Percentiles rank a stretch among this genome's conserved stretches.
These are phyloP conservation scores for Scheffersomyces coipomensis DNA, from an alignment of 805 yeast genomes.

Conservation along the genomic window DNA sequence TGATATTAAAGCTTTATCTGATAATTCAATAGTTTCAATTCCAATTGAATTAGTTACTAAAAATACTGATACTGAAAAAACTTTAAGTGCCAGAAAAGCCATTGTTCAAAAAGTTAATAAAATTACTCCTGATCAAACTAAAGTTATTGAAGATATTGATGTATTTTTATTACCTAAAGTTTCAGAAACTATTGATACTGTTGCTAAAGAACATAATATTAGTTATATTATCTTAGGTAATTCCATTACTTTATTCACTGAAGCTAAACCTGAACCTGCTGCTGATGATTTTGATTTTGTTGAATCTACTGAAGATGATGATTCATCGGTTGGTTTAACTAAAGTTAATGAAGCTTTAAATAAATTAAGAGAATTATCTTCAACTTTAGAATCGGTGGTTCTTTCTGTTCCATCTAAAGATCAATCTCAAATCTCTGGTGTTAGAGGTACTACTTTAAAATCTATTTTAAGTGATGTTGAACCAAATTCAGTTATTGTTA, in stretches of 20 bases:
- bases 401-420: conserved; percentile 52
- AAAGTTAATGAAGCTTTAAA: conserved; percentile 55
- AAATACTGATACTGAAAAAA: conserved; percentile 44
- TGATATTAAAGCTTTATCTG: conserved; percentile 35
- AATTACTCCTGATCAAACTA: conserved; percentile 65
- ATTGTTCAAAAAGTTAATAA: conserved; percentile 73
- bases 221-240: conserved; percentile 59
- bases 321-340: conserved; percentile 53
- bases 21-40: conserved; percentile 41
- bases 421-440: conserved; percentile 63
- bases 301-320: conserved; percentile 72
- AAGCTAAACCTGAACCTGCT: conserved; percentile 37
- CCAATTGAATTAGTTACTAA: conserved; percentile 61
- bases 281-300: conserved; percentile 40
- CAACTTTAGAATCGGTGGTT: conserved; percentile 48
- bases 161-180: conserved; percentile 53
- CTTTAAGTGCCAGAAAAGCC: conserved; percentile 65
- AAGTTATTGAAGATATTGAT: conserved; percentile 62
- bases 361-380: conserved; percentile 57
- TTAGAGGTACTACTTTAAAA: conserved; percentile 57
- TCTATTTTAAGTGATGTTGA: conserved; percentile 37
- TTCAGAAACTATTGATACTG: conserved; percentile 35
- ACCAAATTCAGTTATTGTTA: conserved; percentile 42
- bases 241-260: conserved; percentile 54
- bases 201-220: conserved; percentile 47